phyloP scores from a whole-genome alignment of 495 filamentous ascomycete genomes.

The Penicillium alfredii region DNA sequence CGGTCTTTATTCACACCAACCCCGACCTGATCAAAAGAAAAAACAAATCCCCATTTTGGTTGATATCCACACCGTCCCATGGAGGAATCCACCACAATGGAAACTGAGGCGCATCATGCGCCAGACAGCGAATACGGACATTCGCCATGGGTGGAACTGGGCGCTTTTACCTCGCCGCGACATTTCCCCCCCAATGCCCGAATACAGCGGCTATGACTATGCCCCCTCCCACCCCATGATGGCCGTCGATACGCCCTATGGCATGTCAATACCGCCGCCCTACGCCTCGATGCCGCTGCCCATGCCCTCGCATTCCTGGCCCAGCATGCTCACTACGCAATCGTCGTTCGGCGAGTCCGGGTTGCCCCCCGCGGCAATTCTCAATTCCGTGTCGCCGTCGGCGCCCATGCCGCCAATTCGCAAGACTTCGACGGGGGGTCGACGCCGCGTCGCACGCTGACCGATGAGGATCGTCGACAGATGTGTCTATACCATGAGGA shows the following conservation, averaged over 20 bases:
- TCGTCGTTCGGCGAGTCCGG: slow-evolving; percentile 24
- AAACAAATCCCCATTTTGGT: too few species aligned
- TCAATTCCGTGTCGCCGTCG: slow-evolving; percentile 45
- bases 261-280: slow-evolving; percentile 42
- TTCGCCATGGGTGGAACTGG: slow-evolving; percentile 49
- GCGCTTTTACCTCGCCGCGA: slow-evolving; percentile 39
- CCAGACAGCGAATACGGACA: slow-evolving; percentile 45
- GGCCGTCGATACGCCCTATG: slow-evolving; percentile 36
- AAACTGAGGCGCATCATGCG: slow-evolving; percentile 39
- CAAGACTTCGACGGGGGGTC: slow-evolving; percentile 50
- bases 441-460: slow-evolving; percentile 82
- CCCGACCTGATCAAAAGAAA: too few species aligned
- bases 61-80: slow-evolving; percentile 11
- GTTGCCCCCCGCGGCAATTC: slow-evolving; percentile 48
- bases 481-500: slow-evolving; percentile 98
- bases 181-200: slow-evolving; percentile 39
- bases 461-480: slow-evolving; percentile 80
- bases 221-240: slow-evolving; percentile 32
- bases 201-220: slow-evolving; percentile 41
- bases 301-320: slow-evolving; percentile 63
- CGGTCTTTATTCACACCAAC: too few species aligned
- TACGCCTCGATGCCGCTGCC: slow-evolving; percentile 54
- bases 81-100: slow-evolving; percentile 30
- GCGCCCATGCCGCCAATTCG: slow-evolving; percentile 44
- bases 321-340: slow-evolving; percentile 56